Evolutionary conservation across 164 flowering plant genomes (phyloP).

Genomic region (Saururus chinensis): DNA sequence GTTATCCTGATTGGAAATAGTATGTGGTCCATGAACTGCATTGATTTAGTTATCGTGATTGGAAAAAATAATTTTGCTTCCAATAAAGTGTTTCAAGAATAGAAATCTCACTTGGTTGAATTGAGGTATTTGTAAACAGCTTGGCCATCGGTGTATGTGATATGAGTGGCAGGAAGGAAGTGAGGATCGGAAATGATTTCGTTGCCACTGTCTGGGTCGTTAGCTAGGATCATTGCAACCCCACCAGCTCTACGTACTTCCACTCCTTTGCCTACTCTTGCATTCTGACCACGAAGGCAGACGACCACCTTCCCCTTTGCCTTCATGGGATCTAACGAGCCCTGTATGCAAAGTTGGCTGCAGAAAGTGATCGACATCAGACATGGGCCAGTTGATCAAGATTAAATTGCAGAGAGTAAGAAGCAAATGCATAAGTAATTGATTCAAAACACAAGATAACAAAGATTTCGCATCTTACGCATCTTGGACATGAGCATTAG

Average conservation of each 20-base stretch:
- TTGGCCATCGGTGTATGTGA: conserved; percentile 28
- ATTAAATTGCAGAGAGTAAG: neutral
- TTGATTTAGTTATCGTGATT: too few relatives aligned
- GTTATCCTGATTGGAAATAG: too few relatives aligned
- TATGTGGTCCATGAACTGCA: too few relatives aligned
- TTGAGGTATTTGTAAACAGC: conserved; percentile 34
- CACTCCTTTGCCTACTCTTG: conserved; percentile 29
- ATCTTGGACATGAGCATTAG: conserved; percentile 11
- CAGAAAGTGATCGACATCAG: neutral
- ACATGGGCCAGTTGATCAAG: neutral
- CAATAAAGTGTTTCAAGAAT: too few relatives aligned
- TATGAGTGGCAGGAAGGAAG: conserved; percentile 40
- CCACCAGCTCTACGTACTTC: conserved; percentile 35
- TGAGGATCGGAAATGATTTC: conserved; percentile 32
- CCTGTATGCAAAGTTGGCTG: conserved; percentile 13
- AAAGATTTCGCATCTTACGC: neutral
- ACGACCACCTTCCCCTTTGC: conserved; percentile 3
- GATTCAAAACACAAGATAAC: too few relatives aligned
- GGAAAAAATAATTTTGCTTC: too few relatives aligned
- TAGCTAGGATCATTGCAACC: conserved; percentile 46
- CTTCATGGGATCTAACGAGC: conserved; percentile 36
- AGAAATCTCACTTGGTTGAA: conserved; percentile 24
- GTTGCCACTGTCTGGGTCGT: conserved; percentile 23
- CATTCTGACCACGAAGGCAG: neutral
- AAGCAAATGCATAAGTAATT: neutral